Evolutionary conservation across 2,329 filamentous ascomycete species (phyloP), one percentile per base, ranked within the genome.

Genomic region (Aspergillus transmontanensis): DNA sequence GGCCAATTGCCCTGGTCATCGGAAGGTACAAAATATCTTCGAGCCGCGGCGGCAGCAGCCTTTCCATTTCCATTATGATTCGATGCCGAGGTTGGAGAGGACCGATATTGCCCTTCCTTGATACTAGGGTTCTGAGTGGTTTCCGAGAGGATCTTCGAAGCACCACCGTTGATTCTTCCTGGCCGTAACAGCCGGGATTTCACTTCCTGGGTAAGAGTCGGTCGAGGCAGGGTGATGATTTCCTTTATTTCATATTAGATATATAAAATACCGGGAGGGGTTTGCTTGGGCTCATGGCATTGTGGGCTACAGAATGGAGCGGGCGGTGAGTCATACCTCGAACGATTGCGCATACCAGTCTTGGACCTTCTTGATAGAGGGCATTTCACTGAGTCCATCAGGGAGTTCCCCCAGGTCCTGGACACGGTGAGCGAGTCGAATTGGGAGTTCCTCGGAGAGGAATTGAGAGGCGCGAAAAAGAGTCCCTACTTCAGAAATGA

Each of bases 261-360:
- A 36, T 14, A 34, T 48, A 51, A 16, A 51, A 32, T 16, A 51
- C 7, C 9, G 3, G 10, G 28, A 32, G 48, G 14, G 9, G 48
- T 1, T 32, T 51, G 26, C 6, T 32, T 51, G 16, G 26, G 28
- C 9, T 14, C 9, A 23, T 7, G 28, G 48, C 28, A 51, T 4
- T 51, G 12, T 21, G 26, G 19, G 19, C 14, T 32, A 51, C 14
- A 41, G 60, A 41, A 54, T 58, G 43, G 16, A 39, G 56, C 61
- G 43, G 16, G 54, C 14, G 58, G 59, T 66, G 66, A 68, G 60
- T 76, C 86, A 72, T 86, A 97, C 94, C 88, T 99, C 95, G 75
- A 99, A 99, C 58, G 95, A 99, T 82, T 99, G 95, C 68, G 94
- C 95, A 79, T 99, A 99, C 95, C 95, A 99, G 75, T 98, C 94